Percentiles rank a stretch among this genome's conserved stretches.
Evolutionary conservation across 139 green algal species (phyloP).

Genomic region (Haematococcus lacustris): DNA sequence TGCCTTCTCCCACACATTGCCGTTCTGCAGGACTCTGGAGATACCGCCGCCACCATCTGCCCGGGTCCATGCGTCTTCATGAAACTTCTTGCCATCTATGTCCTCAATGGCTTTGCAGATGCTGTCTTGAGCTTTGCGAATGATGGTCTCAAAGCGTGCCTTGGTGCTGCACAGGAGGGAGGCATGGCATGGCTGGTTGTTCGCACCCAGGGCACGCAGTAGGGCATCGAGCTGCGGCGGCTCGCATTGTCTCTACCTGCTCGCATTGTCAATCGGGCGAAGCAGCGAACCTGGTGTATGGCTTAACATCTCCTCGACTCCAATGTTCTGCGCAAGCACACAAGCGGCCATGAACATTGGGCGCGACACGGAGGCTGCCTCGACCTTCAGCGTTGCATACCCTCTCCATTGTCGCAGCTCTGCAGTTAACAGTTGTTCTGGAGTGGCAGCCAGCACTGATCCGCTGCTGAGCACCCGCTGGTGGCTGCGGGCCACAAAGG

Average conservation of each 20-base stretch:
- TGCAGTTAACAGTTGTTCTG: too few relatives aligned
- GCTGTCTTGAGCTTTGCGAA: conserved; percentile 78
- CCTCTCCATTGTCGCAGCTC: too few relatives aligned
- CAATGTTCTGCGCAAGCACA: conserved; percentile 17
- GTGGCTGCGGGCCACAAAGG: too few relatives aligned
- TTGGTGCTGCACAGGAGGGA: conserved; percentile 54
- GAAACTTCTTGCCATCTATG: conserved; percentile 87
- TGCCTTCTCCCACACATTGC: conserved; percentile 93
- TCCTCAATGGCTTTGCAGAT: conserved; percentile 85
- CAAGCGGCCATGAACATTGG: too few relatives aligned
- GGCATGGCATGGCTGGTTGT: not conserved
- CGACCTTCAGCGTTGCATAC: too few relatives aligned
- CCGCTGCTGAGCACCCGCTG: too few relatives aligned
- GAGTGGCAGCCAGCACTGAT: too few relatives aligned
- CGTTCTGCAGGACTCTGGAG: conserved; percentile 82
- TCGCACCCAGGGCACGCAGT: not conserved
- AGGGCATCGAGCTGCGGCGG: not conserved
- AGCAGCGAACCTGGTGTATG: conserved; percentile 39
- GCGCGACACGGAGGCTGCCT: too few relatives aligned
- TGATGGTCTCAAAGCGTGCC: conserved; percentile 76
- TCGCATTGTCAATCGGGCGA: conserved; percentile 49
- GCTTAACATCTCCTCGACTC: conserved; percentile 37
- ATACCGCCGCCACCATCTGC: conserved; percentile 90
- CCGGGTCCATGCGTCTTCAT: conserved; percentile 88
- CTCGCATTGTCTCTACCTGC: conserved; percentile 27